These are phyloP conservation scores for Chalciporus sphaerocephalus DNA, from an alignment of 768 basidiomycete genomes.

Conservation along the genomic window DNA sequence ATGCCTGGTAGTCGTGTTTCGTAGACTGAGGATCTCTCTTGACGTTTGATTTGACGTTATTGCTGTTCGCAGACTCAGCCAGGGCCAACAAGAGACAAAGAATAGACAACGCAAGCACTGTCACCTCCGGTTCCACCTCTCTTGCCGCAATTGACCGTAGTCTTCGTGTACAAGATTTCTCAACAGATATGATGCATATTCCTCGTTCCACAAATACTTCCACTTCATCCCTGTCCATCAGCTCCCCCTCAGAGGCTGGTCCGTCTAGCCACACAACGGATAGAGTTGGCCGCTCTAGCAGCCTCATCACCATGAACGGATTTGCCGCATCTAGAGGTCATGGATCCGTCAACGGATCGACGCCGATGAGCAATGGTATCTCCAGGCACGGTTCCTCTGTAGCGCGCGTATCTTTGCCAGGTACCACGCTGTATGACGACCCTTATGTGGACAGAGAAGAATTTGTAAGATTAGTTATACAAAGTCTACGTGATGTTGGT, in stretches of 20 bases:
- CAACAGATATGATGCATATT: conserved; percentile 47
- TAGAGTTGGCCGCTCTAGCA: conserved; percentile 29
- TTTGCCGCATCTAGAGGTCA: conserved; percentile 26
- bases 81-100: conserved; percentile 72
- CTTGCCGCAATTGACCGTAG: conserved; percentile 19
- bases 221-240: conserved; percentile 42
- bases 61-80: conserved; percentile 38
- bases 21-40: conserved; percentile 5
- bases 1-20: background rate
- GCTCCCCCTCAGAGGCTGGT: conserved; percentile 44
- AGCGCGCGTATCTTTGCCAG: conserved; percentile 62
- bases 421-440: conserved; percentile 73
- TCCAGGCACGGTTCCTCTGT: conserved; percentile 47
- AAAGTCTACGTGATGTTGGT: conserved; percentile 86
- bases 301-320: conserved; percentile 42
- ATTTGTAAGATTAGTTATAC: conserved; percentile 83
- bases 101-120: conserved; percentile 40
- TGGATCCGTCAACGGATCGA: conserved; percentile 37
- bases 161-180: conserved; percentile 24
- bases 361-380: conserved; percentile 46
- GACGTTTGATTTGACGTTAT: background rate
- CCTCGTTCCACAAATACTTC: conserved; percentile 48
- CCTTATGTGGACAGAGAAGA: conserved; percentile 82
- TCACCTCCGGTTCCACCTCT: conserved; percentile 32
- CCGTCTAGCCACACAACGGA: conserved; percentile 46